These are phyloP conservation scores for Epithele typhae DNA, from an alignment of 768 basidiomycete species.

Conservation along the genomic window DNA sequence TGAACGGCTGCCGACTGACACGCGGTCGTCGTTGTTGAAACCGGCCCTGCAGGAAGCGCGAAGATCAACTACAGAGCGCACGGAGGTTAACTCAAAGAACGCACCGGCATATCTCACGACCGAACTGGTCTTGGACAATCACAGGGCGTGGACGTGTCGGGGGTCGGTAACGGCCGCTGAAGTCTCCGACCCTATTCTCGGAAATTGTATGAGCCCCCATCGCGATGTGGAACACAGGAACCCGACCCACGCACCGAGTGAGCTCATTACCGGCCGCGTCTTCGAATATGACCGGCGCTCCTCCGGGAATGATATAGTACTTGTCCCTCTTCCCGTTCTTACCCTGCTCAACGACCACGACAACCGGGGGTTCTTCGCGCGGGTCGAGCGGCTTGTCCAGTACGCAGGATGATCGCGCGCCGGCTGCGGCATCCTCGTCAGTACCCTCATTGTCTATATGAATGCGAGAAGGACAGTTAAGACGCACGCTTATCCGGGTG, in stretches of 20 bases:
- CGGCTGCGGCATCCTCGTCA: no score
- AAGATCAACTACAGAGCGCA: no score
- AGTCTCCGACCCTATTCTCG: constrained; percentile 48
- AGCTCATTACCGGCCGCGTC: constrained; percentile 63
- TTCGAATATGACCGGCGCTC: constrained; percentile 62
- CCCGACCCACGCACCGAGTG: constrained; percentile 43
- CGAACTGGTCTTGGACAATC: constrained; percentile 52
- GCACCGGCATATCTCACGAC: constrained; percentile 55
- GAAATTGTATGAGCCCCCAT: background rate
- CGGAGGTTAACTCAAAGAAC: no score
- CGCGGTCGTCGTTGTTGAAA: constrained; percentile 18
- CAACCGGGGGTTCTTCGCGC: constrained; percentile 23
- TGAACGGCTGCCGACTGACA: constrained; percentile 12
- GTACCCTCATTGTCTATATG: background rate
- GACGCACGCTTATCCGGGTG: constrained; percentile 4
- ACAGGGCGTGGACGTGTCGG: constrained; percentile 19
- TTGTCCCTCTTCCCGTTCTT: constrained; percentile 26
- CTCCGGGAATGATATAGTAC: constrained; percentile 62
- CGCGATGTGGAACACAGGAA: background rate
- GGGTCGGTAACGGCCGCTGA: constrained; percentile 28
- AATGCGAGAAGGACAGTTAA: background rate
- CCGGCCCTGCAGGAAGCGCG: constrained; percentile 16
- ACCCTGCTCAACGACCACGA: constrained; percentile 26
- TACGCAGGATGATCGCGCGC: constrained; percentile 11
- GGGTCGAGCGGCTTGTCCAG: constrained; percentile 13